Evolutionary conservation across 352 stramenopile species (phyloP).

Genomic region (Globisporangium mamillatum): DNA sequence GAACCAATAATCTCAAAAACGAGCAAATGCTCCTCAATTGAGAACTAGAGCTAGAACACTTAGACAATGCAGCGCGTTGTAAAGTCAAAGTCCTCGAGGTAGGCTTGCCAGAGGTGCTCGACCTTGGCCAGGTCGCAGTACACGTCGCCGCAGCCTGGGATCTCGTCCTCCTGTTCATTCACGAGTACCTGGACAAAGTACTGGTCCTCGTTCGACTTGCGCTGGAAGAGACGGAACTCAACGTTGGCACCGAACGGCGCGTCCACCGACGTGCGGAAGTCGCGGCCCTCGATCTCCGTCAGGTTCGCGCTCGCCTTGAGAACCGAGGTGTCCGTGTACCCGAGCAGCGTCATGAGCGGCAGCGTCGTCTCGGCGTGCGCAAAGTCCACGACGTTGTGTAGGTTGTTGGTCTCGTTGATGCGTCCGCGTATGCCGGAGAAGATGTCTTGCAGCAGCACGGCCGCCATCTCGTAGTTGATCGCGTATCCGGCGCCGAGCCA

Average conservation of each 20-base stretch:
- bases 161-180: slow-evolving; percentile 29
- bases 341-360: slow-evolving; percentile 64
- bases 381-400: slow-evolving; percentile 58
- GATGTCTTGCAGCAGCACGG: slow-evolving; percentile 58
- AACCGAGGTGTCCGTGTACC: slow-evolving; percentile 36
- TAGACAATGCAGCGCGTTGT: slow-evolving; percentile 5
- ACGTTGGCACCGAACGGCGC: slow-evolving; percentile 77
- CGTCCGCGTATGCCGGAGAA: slow-evolving; percentile 44
- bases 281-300: slow-evolving; percentile 37
- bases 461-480: slow-evolving; percentile 78
- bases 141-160: slow-evolving; percentile 20
- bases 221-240: slow-evolving; percentile 60
- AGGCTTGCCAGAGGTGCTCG: slow-evolving; percentile 19
- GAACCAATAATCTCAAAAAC: not conserved
- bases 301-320: slow-evolving; percentile 34
- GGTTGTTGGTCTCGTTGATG: slow-evolving; percentile 26
- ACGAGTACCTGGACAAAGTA: slow-evolving; percentile 55
- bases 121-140: slow-evolving; percentile 25
- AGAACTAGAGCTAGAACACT: no score
- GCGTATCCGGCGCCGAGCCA: slow-evolving; percentile 49
- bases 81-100: slow-evolving; percentile 22
- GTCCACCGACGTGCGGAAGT: slow-evolving; percentile 51
- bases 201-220: slow-evolving; percentile 31
- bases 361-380: slow-evolving; percentile 75
- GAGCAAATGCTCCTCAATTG: not conserved